These are phyloP conservation scores for Chytriomyces sp. DNA, from an alignment of 192 early-diverging fungal species.

Conservation along the genomic window DNA sequence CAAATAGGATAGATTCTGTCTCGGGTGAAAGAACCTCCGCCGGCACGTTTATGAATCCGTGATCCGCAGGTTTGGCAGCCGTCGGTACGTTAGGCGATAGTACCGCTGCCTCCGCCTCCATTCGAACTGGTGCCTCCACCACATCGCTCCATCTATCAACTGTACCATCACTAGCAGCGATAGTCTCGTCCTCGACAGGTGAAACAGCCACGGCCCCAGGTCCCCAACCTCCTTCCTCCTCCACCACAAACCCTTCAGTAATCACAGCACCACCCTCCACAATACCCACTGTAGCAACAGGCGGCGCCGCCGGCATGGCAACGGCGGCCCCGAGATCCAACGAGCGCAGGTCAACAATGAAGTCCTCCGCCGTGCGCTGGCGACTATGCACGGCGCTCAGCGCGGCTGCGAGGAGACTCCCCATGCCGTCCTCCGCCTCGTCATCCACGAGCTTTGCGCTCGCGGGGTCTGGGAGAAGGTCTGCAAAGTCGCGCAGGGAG, in stretches of 20 bases:
- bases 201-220: background rate
- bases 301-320: background rate
- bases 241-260: background rate
- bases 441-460: background rate
- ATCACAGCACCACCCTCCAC: background rate
- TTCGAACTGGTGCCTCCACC: background rate
- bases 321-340: conserved; percentile 1
- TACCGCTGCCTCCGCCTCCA: background rate
- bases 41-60: background rate
- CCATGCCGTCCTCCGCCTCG: conserved; percentile 16
- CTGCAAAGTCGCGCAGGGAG: background rate
- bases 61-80: background rate
- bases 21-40: background rate
- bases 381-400: conserved; percentile 1
- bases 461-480: background rate
- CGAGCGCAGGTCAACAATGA: background rate
- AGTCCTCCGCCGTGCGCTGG: background rate
- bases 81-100: background rate
- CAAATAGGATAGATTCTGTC: background rate
- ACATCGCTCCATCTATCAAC: background rate
- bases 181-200: background rate
- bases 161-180: background rate
- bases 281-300: background rate
- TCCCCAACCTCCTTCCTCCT: background rate
- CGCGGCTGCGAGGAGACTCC: conserved; percentile 3